phyloP scores from a whole-genome alignment of 352 stramenopile species.

The Pythium biforme region DNA sequence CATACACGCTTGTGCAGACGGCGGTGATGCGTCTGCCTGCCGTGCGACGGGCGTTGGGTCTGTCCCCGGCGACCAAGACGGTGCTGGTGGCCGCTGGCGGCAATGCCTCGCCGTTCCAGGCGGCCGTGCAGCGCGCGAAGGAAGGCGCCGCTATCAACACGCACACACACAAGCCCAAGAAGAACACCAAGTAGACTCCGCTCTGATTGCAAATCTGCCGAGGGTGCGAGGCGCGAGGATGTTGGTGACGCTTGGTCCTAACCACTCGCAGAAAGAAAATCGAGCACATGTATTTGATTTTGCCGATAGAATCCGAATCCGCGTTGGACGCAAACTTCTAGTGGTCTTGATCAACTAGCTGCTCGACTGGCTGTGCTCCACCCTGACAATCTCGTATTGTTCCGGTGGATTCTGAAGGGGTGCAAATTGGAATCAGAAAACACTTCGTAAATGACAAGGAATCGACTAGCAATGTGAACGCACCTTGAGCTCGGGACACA shows the following conservation, averaged over 20 bases:
- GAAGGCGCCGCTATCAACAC: conserved; percentile 66
- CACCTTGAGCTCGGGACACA: conserved; percentile 76
- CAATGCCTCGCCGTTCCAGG: conserved; percentile 61
- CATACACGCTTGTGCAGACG: conserved; percentile 72
- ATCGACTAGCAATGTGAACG: too few relatives aligned
- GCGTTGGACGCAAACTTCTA: not conserved
- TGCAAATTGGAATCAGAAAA: too few relatives aligned
- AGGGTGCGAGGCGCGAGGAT: not conserved
- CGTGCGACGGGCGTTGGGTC: conserved; percentile 46
- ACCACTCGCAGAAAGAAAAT: not conserved
- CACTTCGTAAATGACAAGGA: too few relatives aligned
- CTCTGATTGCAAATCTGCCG: not conserved
- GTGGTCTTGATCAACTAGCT: conserved; percentile 1
- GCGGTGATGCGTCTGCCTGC: conserved; percentile 50
- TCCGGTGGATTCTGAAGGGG: conserved; percentile 57
- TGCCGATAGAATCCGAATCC: conserved; percentile 16
- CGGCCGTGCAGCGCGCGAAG: conserved; percentile 66
- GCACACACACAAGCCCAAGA: conserved; percentile 62
- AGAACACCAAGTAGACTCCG: conserved; percentile 36
- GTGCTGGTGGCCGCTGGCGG: conserved; percentile 33
- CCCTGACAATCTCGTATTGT: conserved; percentile 44
- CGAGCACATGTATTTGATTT: conserved; percentile 18
- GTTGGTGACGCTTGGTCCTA: not conserved
- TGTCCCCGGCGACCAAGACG: conserved; percentile 23
- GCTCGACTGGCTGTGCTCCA: conserved; percentile 13